Base-by-base conservation (phyloP, 306 rosid species). In the Abrus pulchellus region DNA sequence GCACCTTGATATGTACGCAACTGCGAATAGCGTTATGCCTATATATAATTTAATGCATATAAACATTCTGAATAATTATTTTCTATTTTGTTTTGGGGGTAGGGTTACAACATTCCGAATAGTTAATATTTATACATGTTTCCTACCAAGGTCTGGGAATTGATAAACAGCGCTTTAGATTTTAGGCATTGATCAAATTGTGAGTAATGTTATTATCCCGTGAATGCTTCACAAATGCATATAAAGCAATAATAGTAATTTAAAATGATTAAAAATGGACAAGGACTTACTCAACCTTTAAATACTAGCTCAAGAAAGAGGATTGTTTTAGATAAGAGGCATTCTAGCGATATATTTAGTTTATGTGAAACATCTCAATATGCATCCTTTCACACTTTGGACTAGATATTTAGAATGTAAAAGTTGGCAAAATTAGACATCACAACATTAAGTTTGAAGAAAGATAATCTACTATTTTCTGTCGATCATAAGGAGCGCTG, bases 1-100 rank as follows among this genome's bases (percentile, higher is more conserved):
- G 53, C 68, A 59, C 52, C 71, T 70, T 61, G 40, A 43, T 67
- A 45, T 74, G 77, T 32, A 78, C 13, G 14, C 68, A 49, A 74
- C 54, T 57, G 48, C 6, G 57, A 59, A 69, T 44, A 41, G 12
- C 40, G 57, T 56, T 29, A 40, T 32, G 76, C 36, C 63, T 66
- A 29, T 20, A 20, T 20, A 20, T 20, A 20, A 20, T 54, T 54
- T 43, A 76, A 66, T 84, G 79, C 76, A 30, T 36, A 47, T 54
- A 55, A 70, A 20, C 20, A 63, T 47, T 69, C 48, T n/a, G 44
- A 70, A 29, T 70, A 69, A 36, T 20, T 40, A 44, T 64, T 64
- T 27, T 70, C 13, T 1, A 28, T 29, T 13, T 64, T 10, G 6
- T 7, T 14, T 7, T 12, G 3, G 3, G 48, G 48, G 9, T 44